Percentiles rank a stretch among this genome's conserved stretches.
Conservation (phyloP, 129 eudicot species). For the Cynara cardunculus region DNA sequence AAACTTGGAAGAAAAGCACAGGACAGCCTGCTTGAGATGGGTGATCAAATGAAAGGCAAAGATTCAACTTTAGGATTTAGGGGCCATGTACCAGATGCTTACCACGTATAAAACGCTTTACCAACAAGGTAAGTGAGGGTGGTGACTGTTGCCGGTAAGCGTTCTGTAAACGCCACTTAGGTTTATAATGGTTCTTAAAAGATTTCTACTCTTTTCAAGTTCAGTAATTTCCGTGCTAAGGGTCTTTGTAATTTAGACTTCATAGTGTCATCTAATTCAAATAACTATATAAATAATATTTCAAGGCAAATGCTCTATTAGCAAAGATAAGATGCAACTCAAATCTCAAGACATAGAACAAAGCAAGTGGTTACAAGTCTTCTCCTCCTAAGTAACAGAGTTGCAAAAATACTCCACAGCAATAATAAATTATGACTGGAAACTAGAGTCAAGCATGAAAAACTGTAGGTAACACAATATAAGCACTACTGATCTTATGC, state of each 20-base stretch:
- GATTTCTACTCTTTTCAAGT: not conserved
- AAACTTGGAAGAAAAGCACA: not conserved
- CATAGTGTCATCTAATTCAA: not conserved
- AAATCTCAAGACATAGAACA: not conserved
- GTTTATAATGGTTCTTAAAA: not conserved
- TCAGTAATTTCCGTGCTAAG: too few relatives aligned
- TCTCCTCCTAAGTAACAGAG: not conserved
- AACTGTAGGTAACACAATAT: not conserved
- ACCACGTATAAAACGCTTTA: not conserved
- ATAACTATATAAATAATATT: not conserved
- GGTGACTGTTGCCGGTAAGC: too few relatives aligned
- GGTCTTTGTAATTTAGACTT: not conserved
- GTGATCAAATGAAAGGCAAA: not conserved
- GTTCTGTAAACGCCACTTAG: not conserved
- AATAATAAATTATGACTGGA: too few relatives aligned
- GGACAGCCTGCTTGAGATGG: not conserved
- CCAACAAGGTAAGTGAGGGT: not conserved
- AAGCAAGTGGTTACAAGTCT: not conserved
- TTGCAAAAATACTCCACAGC: not conserved
- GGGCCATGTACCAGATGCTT: not conserved
- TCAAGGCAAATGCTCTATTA: not conserved
- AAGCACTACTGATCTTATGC: not conserved
- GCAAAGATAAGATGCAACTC: not conserved
- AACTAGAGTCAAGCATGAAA: not conserved
- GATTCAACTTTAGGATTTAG: not conserved